phyloP scores from a whole-genome alignment of 192 early-diverging fungal genomes.

The Chytriomyces confervae region DNA sequence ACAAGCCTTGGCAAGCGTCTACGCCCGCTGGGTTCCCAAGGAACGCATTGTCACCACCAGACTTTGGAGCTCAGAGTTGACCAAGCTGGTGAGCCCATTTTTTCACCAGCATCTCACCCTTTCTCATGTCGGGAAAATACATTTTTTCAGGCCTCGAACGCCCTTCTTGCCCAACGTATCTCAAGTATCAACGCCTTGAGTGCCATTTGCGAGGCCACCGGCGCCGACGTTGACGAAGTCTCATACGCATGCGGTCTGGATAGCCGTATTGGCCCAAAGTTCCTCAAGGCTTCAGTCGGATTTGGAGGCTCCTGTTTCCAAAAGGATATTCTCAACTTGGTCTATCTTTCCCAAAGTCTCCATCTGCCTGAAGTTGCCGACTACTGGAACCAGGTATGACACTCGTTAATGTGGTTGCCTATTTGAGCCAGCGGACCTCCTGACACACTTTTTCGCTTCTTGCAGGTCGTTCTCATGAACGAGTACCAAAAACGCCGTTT shows the following conservation, averaged over 20 bases:
- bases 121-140: background rate
- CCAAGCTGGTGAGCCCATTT: conserved; percentile 72
- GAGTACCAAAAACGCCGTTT: conserved; percentile 91
- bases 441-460: background rate
- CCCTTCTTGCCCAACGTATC: conserved; percentile 91
- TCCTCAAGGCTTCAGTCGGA: conserved; percentile 88
- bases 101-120: background rate
- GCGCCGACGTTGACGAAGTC: conserved; percentile 89
- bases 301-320: conserved; percentile 97
- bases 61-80: conserved; percentile 93
- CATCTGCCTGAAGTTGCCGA: conserved; percentile 87
- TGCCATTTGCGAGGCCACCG: conserved; percentile 91
- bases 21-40: conserved; percentile 82
- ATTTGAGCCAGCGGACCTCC: background rate
- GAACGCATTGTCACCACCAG: conserved; percentile 89
- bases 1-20: conserved; percentile 74
- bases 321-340: conserved; percentile 91
- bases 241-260: conserved; percentile 89
- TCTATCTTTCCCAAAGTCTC: conserved; percentile 84
- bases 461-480: conserved; percentile 79
- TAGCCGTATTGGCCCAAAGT: conserved; percentile 84
- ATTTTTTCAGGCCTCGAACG: conserved; percentile 77
- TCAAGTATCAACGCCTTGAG: conserved; percentile 89
- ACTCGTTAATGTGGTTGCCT: background rate
- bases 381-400: conserved; percentile 83